Percentiles rank a stretch among this genome's conserved stretches.
These are phyloP conservation scores for Penicillium freii DNA, from an alignment of 2,329 filamentous ascomycete species.

Conservation along the genomic window DNA sequence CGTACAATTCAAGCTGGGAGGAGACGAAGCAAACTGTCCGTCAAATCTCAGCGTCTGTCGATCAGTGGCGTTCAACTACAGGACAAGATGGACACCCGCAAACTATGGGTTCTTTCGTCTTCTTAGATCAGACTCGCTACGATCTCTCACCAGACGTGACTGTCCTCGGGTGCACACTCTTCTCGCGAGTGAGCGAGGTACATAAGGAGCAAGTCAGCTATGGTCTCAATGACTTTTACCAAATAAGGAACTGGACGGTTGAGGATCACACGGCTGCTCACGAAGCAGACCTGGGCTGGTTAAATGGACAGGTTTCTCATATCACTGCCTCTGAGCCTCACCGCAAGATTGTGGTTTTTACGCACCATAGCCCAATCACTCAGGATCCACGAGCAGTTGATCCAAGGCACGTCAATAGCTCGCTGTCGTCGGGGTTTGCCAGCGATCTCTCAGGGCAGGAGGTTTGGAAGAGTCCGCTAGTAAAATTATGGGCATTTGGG, in stretches of 20 bases:
- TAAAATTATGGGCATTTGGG: constrained; percentile 50
- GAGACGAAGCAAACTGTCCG: constrained; percentile 22
- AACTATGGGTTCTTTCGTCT: constrained; percentile 38
- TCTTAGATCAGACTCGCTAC: constrained; percentile 43
- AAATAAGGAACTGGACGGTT: constrained; percentile 41
- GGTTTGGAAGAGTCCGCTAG: constrained; percentile 41
- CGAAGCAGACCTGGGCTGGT: constrained; percentile 37
- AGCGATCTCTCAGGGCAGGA: constrained; percentile 42
- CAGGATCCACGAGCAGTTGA: constrained; percentile 28
- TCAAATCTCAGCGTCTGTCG: constrained; percentile 26
- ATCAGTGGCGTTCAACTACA: constrained; percentile 9
- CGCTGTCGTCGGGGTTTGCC: constrained; percentile 40
- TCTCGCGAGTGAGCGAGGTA: constrained; percentile 47
- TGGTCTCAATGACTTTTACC: constrained; percentile 54
- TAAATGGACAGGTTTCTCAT: constrained; percentile 38
- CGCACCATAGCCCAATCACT: constrained; percentile 40
- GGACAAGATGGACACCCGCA: background rate
- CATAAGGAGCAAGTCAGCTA: constrained; percentile 41
- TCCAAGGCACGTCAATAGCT: constrained; percentile 34
- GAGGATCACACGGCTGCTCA: constrained; percentile 34
- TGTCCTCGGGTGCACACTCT: constrained; percentile 52
- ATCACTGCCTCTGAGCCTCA: constrained; percentile 32
- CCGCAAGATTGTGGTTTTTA: constrained; percentile 40
- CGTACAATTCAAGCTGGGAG: constrained; percentile 42
- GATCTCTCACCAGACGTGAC: constrained; percentile 39